phyloP scores from a whole-genome alignment of 495 filamentous ascomycete species.

The Talaromyces adpressus region DNA sequence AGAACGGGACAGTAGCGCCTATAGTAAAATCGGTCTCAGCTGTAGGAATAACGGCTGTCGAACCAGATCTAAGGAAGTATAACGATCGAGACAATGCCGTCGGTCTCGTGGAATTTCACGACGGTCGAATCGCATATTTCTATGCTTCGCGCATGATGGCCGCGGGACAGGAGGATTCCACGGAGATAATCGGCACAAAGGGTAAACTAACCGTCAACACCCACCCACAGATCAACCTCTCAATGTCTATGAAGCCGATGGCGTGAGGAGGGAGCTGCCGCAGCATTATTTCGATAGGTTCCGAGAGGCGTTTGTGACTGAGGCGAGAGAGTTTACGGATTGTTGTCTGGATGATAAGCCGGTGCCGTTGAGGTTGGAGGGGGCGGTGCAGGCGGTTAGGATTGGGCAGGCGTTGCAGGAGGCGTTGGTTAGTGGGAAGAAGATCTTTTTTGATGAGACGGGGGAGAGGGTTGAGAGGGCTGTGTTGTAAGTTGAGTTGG shows the following conservation, averaged over 20 bases:
- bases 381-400: neutral
- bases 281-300: conserved; percentile 55
- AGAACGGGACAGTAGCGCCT: conserved; percentile 33
- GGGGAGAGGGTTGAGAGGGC: neutral
- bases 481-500: neutral
- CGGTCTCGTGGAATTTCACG: conserved; percentile 56
- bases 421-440: conserved; percentile 45
- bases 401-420: conserved; percentile 52
- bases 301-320: conserved; percentile 54
- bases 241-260: conserved; percentile 38
- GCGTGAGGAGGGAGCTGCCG: conserved; percentile 50
- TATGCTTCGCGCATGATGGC: conserved; percentile 58
- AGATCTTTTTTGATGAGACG: conserved; percentile 42
- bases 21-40: conserved; percentile 39
- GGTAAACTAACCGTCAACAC: conserved; percentile 54
- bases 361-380: neutral
- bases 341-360: conserved; percentile 42
- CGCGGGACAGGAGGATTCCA: conserved; percentile 55
- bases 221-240: conserved; percentile 45
- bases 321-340: conserved; percentile 54
- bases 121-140: conserved; percentile 54
- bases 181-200: conserved; percentile 57
- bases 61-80: conserved; percentile 51
- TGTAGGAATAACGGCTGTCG: conserved; percentile 51
- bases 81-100: conserved; percentile 58